A percentile compares a stretch with the other conserved stretches of the same genome.
phyloP scores from a whole-genome alignment of 169 alveolate species.

The Eimeria acervulina region DNA sequence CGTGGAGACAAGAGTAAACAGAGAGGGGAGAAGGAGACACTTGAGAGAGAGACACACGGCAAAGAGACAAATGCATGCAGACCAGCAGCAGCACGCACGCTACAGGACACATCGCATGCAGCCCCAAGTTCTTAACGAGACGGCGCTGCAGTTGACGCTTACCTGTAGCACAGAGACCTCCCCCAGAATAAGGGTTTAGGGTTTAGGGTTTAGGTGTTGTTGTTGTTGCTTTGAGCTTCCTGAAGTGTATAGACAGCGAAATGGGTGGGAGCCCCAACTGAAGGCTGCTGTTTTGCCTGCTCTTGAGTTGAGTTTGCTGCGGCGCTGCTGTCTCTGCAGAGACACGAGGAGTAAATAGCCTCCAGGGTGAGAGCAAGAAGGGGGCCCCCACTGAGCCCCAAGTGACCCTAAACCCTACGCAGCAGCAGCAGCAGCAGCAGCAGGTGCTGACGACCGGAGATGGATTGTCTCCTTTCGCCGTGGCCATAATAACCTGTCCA shows the following conservation, averaged over 20 bases:
- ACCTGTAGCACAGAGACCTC: background rate
- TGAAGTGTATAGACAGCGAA: background rate
- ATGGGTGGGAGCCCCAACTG: background rate
- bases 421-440: conserved; percentile 31
- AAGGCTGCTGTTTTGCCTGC: background rate
- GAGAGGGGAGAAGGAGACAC: too few relatives aligned
- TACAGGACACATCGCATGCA: background rate
- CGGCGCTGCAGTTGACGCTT: background rate
- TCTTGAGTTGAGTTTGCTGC: background rate
- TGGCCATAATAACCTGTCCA: conserved; percentile 42
- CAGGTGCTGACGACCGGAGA: background rate
- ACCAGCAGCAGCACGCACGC: background rate
- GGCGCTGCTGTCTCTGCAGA: conserved; percentile 16
- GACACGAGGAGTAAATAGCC: background rate
- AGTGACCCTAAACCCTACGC: conserved; percentile 18
- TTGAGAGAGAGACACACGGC: too few relatives aligned
- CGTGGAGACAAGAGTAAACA: too few relatives aligned
- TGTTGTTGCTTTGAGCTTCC: background rate
- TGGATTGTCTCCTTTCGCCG: conserved; percentile 21
- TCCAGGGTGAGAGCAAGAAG: background rate
- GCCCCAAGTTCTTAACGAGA: background rate
- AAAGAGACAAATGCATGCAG: background rate
- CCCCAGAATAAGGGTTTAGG: background rate
- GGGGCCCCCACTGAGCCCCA: background rate
- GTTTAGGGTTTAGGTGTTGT: background rate